Conservation (phyloP, 257 asterid species). For the Cordia subcordata region DNA sequence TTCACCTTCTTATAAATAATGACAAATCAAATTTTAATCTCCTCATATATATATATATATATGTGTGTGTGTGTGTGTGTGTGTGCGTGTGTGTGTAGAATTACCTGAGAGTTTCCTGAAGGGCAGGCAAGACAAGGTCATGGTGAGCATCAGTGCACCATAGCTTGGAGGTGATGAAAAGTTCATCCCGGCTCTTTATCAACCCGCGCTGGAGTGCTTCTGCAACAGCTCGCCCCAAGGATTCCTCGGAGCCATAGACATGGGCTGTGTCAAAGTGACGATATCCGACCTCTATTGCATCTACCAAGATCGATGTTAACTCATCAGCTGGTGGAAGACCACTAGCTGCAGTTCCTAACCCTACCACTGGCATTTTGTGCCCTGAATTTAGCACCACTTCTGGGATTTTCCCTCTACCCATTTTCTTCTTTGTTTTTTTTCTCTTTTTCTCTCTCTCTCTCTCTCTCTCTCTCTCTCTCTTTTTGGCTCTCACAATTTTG, state of each 20-base stretch:
- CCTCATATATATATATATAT: too few relatives aligned
- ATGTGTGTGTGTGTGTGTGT: too few relatives aligned
- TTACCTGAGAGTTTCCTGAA: constrained; percentile 51
- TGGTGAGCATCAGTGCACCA: constrained; percentile 49
- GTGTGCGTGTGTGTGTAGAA: neutral
- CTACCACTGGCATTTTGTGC: constrained; percentile 43
- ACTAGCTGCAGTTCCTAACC: constrained; percentile 42
- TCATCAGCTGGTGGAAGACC: constrained; percentile 26
- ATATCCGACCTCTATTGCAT: constrained; percentile 56
- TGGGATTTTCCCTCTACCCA: constrained; percentile 25
- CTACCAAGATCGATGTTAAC: constrained; percentile 35
- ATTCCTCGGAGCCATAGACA: constrained; percentile 48
- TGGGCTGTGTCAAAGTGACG: constrained; percentile 69
- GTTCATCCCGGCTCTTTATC: constrained; percentile 42
- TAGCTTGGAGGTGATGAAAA: constrained; percentile 63
- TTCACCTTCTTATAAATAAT: too few relatives aligned
- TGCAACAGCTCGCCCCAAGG: constrained; percentile 44
- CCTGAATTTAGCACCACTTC: constrained; percentile 27
- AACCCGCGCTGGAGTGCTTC: constrained; percentile 46
- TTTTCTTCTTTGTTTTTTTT: neutral
- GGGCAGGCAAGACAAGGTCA: constrained; percentile 46
- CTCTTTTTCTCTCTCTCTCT: too few relatives aligned
- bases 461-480: too few relatives aligned
- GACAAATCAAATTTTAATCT: too few relatives aligned
- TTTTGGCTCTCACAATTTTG: too few relatives aligned